Conservation (phyloP, 768 basidiomycete species). For the Clitopilus hobsonii region DNA sequence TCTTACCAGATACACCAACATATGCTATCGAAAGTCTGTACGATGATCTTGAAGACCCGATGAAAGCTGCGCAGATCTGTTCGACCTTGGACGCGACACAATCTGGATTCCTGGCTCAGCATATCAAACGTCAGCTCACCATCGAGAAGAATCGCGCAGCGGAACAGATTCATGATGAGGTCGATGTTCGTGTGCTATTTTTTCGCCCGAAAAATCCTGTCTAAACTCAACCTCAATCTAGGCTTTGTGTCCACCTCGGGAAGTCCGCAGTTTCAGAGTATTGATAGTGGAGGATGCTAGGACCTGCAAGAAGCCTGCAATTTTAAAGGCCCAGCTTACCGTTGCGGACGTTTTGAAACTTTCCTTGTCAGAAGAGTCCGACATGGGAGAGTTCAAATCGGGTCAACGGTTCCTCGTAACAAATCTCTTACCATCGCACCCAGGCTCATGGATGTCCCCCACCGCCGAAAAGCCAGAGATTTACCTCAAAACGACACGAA, state of each 20-base stretch:
- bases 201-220: neutral
- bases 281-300: slow-evolving; percentile 61
- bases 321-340: slow-evolving; percentile 70
- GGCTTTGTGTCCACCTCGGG: slow-evolving; percentile 64
- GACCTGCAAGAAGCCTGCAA: slow-evolving; percentile 43
- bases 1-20: slow-evolving; percentile 31
- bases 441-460: neutral
- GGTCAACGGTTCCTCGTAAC: slow-evolving; percentile 71
- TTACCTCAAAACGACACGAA: neutral
- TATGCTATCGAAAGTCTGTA: slow-evolving; percentile 53
- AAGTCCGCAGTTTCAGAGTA: slow-evolving; percentile 75
- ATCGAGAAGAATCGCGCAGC: slow-evolving; percentile 44
- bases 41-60: slow-evolving; percentile 59
- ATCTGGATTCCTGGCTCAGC: slow-evolving; percentile 60
- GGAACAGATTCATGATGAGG: slow-evolving; percentile 67
- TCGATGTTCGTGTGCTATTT: slow-evolving; percentile 48
- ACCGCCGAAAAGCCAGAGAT: neutral
- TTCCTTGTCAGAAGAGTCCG: slow-evolving; percentile 44
- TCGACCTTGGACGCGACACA: slow-evolving; percentile 34
- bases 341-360: slow-evolving; percentile 74
- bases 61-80: slow-evolving; percentile 39
- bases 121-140: slow-evolving; percentile 43
- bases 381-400: slow-evolving; percentile 45
- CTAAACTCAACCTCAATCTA: slow-evolving; percentile 16
- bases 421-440: slow-evolving; percentile 54